Evolutionary conservation across 116 monocot species (phyloP), one percentile per base, ranked within the genome.

Genomic region (Dioscorea cayenensis): DNA sequence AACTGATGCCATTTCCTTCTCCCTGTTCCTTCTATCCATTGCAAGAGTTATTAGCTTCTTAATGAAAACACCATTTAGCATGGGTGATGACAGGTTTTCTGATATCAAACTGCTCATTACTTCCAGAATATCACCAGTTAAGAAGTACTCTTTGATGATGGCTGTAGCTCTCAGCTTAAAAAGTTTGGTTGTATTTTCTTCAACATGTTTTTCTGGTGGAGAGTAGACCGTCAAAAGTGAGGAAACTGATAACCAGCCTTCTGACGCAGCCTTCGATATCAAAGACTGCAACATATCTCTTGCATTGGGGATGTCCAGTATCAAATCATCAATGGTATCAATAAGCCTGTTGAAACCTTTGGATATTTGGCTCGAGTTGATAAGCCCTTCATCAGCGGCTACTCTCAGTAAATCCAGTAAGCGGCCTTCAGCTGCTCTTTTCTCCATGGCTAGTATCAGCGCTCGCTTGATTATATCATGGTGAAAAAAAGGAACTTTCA

Each of bases 1-100:
- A 49, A 86, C 72, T 6, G 93, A 93, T 25, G 89, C 86, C 86
- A 84, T 93, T 67, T 93, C 93, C 37, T 85, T 93, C 75, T 93
- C 93, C 38, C 89, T 72, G 36, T 85, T 93, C 71, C 82, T 84
- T 27, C 93, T 60, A 27, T 89, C 93, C 93, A 93, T 93, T 6
- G 93, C 93, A 18, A 81, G 23, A 12, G 82, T 86, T 37, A 93
- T 79, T 43, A 93, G 67, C 68, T 79, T 89, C 73, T 93, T 93
- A 65, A 93, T 72, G 25, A 89, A 93, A n/a, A 93, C 73, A 2
- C 89, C 78, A 27, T 82, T 83, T 16, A 36, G 51, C 11, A 55
- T 12, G 27, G 77, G 51, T 2, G 77, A 73, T 21, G 68, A 58
- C 36, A 35, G 67, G 22, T 89, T 82, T 48, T 82, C 86, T 16